Evolutionary conservation across 163 green algal species (phyloP), one percentile per base, ranked within the genome.

Genomic region (Chlorella variabilis): DNA sequence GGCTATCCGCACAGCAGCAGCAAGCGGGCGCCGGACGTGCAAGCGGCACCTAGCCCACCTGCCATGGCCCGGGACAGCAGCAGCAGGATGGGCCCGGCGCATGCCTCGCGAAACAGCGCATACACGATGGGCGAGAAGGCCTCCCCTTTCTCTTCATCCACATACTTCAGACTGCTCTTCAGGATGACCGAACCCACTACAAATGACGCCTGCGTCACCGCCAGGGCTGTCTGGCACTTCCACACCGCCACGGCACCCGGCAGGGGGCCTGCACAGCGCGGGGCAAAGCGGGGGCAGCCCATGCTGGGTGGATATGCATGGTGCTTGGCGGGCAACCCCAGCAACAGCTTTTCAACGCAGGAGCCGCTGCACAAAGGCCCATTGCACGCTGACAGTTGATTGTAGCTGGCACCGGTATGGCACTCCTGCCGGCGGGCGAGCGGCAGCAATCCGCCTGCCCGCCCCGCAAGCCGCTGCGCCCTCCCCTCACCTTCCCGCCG

Each of bases 111-210:
- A 1, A 67, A 29, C 33, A 95, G 91, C 8, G 88, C 91, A 80
- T 93, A 95, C 20, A 94, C 87, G 23, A 95, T 87, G 9, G 91
- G 91, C 36, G 92, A 84, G 27, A 92, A 90, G 6, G 71, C 42
- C 69, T 86, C 66, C 25, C 75, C 80, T 0, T 75, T 41, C 6
- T 63, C 56, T 20, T 71, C 67, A 20, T 83, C 69, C 25, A 91
- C 80, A 17, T 65, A 56, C 1, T 68, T 45, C 49, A 93, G 49
- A 38, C 54, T 68, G 49, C 75, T 71, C 76, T 93, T 93, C 3
- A 93, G 82, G 70, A 91, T 93, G 11, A 94, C 89, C 23, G 85
- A 86, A 59, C 92, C 92, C 0, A 93, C 45, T n/a, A 89, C 89
- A 58, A 94, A 92, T 13, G 83, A 69, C 11, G 81, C 81, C 73